Percentiles rank a stretch among this genome's conserved stretches.
Evolutionary conservation across 257 asterid genomes (phyloP).

Genomic region (Nicotiana sylvestris): DNA sequence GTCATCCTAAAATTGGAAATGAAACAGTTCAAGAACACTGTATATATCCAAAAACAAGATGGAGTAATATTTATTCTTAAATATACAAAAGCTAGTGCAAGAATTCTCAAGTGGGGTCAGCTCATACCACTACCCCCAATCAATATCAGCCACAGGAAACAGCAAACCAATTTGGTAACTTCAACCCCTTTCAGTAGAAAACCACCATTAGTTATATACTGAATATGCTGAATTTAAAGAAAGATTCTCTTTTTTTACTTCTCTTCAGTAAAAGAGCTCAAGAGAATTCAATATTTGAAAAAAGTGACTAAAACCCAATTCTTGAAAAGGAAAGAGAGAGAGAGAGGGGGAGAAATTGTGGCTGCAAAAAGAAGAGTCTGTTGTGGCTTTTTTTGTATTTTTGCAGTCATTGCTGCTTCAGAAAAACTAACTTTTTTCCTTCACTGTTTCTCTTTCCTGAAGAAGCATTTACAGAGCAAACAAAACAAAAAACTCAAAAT

Average conservation of each 20-base stretch:
- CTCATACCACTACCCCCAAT: not conserved
- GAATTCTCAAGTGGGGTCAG: conserved; percentile 27
- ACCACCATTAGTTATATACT: not conserved
- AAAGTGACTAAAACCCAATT: conserved; percentile 8
- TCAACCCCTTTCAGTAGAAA: not conserved
- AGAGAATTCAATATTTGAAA: not conserved
- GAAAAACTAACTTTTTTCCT: not conserved
- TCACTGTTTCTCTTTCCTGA: not conserved
- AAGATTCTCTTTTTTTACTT: not conserved
- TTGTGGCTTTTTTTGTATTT: not conserved
- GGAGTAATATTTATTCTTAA: not conserved
- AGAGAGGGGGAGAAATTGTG: not conserved
- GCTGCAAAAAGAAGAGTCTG: not conserved
- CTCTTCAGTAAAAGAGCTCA: conserved; percentile 9
- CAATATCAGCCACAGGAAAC: conserved; percentile 23
- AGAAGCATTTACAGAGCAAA: not conserved
- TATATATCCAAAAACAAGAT: conserved; percentile 4
- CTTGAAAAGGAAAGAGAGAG: not conserved
- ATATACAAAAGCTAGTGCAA: not conserved
- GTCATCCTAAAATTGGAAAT: conserved; percentile 34
- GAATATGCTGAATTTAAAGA: not conserved
- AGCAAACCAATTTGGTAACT: conserved; percentile 12
- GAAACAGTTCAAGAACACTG: conserved; percentile 6
- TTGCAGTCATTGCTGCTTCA: conserved; percentile 10
- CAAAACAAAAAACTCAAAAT: not conserved